These are phyloP conservation scores for Pseudocercospora fuligena DNA, from an alignment of 2,329 filamentous ascomycete genomes.

Conservation along the genomic window DNA sequence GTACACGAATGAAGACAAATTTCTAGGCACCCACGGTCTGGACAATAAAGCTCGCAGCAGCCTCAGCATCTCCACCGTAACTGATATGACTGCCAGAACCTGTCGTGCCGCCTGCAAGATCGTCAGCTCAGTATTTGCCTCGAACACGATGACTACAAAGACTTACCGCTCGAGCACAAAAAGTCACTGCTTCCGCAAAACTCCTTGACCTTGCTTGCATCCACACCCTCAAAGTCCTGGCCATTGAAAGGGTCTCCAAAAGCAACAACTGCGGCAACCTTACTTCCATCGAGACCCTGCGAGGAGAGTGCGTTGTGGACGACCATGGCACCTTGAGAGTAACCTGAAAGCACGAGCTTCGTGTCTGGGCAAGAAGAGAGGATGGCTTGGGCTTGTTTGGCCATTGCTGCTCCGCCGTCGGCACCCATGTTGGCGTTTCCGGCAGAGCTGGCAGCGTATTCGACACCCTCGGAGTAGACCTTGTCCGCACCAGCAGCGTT, in stretches of 20 bases:
- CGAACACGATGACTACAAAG: background rate
- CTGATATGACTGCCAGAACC: slow-evolving; percentile 32
- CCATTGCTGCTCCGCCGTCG: slow-evolving; percentile 30
- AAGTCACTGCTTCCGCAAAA: slow-evolving; percentile 32
- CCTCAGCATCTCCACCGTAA: slow-evolving; percentile 31
- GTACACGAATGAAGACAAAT: background rate
- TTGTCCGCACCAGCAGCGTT: slow-evolving; percentile 26
- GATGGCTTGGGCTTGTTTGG: slow-evolving; percentile 17
- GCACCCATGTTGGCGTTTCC: slow-evolving; percentile 33
- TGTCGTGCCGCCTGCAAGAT: slow-evolving; percentile 21
- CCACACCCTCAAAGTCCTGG: slow-evolving; percentile 32
- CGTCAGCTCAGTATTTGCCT: background rate
- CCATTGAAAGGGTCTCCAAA: slow-evolving; percentile 39
- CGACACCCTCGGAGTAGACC: slow-evolving; percentile 31
- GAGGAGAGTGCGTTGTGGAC: slow-evolving; percentile 28
- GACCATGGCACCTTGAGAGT: slow-evolving; percentile 30
- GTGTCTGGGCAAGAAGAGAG: slow-evolving; percentile 29
- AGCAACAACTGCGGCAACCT: slow-evolving; percentile 35
- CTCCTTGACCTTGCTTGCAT: slow-evolving; percentile 31
- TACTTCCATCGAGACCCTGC: slow-evolving; percentile 28
- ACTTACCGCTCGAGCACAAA: slow-evolving; percentile 27
- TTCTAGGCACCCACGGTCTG: background rate
- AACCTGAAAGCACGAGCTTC: slow-evolving; percentile 30
- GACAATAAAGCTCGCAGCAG: slow-evolving; percentile 33
- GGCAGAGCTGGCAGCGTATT: slow-evolving; percentile 34